Percentiles rank a stretch among this genome's conserved stretches.
Evolutionary conservation across 2,329 filamentous ascomycete genomes (phyloP).

Genomic region (Byssothecium circinans): DNA sequence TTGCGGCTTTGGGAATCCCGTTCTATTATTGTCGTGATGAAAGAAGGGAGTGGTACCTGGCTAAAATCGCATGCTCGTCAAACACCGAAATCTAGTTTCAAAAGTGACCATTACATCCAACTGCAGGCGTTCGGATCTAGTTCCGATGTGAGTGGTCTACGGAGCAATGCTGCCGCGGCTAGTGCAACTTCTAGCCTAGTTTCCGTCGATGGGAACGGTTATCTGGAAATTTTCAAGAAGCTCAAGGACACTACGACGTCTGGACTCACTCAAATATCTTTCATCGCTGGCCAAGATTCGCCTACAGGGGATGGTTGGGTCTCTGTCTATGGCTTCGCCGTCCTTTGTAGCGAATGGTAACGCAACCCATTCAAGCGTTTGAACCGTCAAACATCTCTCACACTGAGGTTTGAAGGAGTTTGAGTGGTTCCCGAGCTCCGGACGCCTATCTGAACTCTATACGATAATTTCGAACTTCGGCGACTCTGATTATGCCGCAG

Average conservation of each 20-base stretch:
- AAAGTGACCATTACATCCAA: slow-evolving; percentile 9
- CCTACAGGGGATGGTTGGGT: no score
- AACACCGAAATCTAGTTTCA: slow-evolving; percentile 13
- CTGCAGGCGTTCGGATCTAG: slow-evolving; percentile 30
- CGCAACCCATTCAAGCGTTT: neutral
- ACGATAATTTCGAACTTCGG: no score
- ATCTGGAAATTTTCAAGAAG: slow-evolving; percentile 3
- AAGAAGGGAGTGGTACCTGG: slow-evolving; percentile 19
- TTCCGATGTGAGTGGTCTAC: slow-evolving; percentile 24
- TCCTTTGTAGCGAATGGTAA: no score
- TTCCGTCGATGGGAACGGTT: slow-evolving; percentile 16
- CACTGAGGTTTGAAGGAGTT: neutral
- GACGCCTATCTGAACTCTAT: slow-evolving; percentile 10
- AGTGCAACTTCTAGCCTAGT: slow-evolving; percentile 20
- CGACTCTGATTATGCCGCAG: slow-evolving; percentile 17
- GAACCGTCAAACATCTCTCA: neutral
- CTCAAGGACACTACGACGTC: neutral
- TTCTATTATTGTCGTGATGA: slow-evolving; percentile 4
- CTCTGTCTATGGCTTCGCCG: no score
- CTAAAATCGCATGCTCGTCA: slow-evolving; percentile 20
- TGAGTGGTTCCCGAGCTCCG: slow-evolving; percentile 1
- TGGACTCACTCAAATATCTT: neutral
- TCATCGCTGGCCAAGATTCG: no score
- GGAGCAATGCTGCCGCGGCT: slow-evolving; percentile 21
- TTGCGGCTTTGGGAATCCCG: slow-evolving; percentile 18